Conservation (phyloP, 2,329 filamentous ascomycete species). For the Aspergillus carbonarius region DNA sequence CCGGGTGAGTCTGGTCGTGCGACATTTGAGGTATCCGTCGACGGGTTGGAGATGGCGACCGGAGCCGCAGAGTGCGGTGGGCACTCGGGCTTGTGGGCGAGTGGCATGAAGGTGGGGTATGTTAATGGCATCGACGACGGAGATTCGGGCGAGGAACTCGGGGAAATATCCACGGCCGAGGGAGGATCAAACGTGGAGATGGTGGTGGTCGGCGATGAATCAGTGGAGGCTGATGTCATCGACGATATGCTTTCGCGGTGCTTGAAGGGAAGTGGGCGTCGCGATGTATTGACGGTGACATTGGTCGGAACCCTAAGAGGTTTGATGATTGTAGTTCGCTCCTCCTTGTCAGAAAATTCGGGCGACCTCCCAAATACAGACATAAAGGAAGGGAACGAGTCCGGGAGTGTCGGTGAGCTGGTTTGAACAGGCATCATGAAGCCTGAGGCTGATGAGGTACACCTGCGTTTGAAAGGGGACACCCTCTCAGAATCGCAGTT, state of each 20-base stretch:
- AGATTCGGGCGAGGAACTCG: slow-evolving; percentile 89
- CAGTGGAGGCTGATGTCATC: slow-evolving; percentile 72
- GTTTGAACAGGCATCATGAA: slow-evolving; percentile 43
- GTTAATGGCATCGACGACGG: slow-evolving; percentile 67
- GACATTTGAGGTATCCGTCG: slow-evolving; percentile 32
- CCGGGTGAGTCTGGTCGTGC: slow-evolving; percentile 40
- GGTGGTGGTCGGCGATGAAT: slow-evolving; percentile 93
- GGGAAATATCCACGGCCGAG: slow-evolving; percentile 83
- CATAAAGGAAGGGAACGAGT: slow-evolving; percentile 54
- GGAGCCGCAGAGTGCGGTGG: slow-evolving; percentile 24
- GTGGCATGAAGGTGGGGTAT: slow-evolving; percentile 41
- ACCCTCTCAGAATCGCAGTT: slow-evolving; percentile 29
- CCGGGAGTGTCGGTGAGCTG: slow-evolving; percentile 39
- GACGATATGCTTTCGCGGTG: slow-evolving; percentile 47
- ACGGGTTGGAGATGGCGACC: slow-evolving; percentile 29
- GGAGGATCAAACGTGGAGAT: slow-evolving; percentile 91
- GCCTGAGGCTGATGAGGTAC: slow-evolving; percentile 18
- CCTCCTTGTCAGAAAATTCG: slow-evolving; percentile 27
- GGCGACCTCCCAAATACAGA: slow-evolving; percentile 49
- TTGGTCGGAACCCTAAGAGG: slow-evolving; percentile 29
- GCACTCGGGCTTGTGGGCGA: slow-evolving; percentile 27
- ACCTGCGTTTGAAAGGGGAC: slow-evolving; percentile 32
- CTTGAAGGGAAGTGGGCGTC: slow-evolving; percentile 31
- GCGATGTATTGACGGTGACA: slow-evolving; percentile 27
- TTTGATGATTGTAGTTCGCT: slow-evolving; percentile 25